Conservation (phyloP, 345 rosid genomes). For the Limnanthes douglasii region DNA sequence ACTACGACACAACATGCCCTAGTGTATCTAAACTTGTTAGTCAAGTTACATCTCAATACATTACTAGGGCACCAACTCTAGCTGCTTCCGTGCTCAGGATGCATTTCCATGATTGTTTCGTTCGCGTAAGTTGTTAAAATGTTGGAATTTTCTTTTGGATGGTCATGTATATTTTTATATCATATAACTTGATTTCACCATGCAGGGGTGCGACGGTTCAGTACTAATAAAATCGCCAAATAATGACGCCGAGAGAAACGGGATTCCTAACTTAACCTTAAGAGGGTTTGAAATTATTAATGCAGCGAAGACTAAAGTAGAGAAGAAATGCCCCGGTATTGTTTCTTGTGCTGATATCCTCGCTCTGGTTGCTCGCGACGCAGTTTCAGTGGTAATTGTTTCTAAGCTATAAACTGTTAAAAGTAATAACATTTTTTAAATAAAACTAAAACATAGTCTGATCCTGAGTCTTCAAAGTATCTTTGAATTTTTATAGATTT, state of each 20-base stretch:
- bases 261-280: slow-evolving; percentile 17
- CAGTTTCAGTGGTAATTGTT: slow-evolving; percentile 24
- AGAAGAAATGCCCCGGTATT: slow-evolving; percentile 21
- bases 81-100: slow-evolving; percentile 31
- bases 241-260: slow-evolving; percentile 29
- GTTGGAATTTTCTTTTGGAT: background rate
- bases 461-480: background rate
- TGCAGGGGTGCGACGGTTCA: slow-evolving; percentile 46
- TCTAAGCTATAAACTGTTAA: too few relatives aligned
- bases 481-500: background rate
- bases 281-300: slow-evolving; percentile 39
- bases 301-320: slow-evolving; percentile 23
- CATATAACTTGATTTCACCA: background rate
- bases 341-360: slow-evolving; percentile 61
- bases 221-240: slow-evolving; percentile 22
- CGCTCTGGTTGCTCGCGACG: slow-evolving; percentile 44
- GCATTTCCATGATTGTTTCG: slow-evolving; percentile 46
- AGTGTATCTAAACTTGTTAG: slow-evolving; percentile 16
- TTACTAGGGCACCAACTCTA: slow-evolving; percentile 24
- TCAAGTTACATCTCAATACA: slow-evolving; percentile 10
- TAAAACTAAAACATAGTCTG: background rate
- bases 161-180: background rate
- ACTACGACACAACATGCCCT: slow-evolving; percentile 26
- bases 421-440: background rate
- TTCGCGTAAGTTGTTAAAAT: slow-evolving; percentile 17